Base-by-base conservation (phyloP, 805 yeast genomes). In the Komagataella mondaviorum region DNA sequence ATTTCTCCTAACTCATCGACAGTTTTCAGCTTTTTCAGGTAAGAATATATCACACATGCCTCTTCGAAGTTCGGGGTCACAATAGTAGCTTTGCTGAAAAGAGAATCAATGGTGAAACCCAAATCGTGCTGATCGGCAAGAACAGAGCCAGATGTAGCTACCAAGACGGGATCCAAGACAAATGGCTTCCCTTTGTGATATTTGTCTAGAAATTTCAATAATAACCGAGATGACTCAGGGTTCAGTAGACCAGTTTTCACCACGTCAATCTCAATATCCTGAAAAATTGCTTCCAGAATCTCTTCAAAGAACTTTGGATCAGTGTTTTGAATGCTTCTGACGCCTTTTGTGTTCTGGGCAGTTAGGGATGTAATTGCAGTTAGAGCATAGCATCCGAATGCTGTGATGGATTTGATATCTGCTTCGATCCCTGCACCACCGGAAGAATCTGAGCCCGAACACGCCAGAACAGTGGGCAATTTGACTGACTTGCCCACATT, bases 391-490 rank as follows among this genome's bases (percentile, higher is more conserved):
- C 88, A 88, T n/a, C 78, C 77, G 60, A 85, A 88, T 1, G 84
- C 86, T 1, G 85, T 73, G 51, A 88, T 77, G 1, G 96, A 81
- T 65, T 88, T 88, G 46, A 88, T 61, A 63, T 88, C 96, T 0
- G 96, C 96, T 63, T 88, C 96, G 48, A 88, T 81, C 2, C 96
- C 96, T 1, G 96, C 96, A 6, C 96, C 96, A 3, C 96, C 96
- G 3, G 93, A 83, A 46, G 82, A 77, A 62, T 88, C 96, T 0
- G 91, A 83, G 0, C 96, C 96, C 2, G 89, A 88, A 47, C 76
- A 67, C 0, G 77, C 70, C 52, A 76, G 58, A 1, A 76, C 78
- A 1, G 70, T 66, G 2, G 72, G 70, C 22, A 72, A 45, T 18
- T 36, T 45, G 39, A 30, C 39, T 30, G 39, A 14, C 14, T 30